phyloP scores from a whole-genome alignment of 495 filamentous ascomycete species.

The Schizothecium vesticola region DNA sequence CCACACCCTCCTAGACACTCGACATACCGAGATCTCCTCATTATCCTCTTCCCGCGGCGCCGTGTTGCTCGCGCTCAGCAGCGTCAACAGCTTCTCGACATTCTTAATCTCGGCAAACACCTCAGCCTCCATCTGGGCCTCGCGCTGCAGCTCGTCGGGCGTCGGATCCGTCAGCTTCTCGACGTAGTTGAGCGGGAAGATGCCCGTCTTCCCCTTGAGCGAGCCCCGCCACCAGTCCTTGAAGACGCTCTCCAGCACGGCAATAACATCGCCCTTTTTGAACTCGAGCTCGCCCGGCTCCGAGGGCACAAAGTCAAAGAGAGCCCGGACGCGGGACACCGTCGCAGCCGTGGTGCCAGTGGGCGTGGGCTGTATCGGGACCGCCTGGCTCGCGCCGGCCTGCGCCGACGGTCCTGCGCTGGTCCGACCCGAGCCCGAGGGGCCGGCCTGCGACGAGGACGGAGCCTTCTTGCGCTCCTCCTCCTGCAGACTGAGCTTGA shows the following conservation, averaged over 20 bases:
- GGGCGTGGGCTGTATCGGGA: conserved; percentile 36
- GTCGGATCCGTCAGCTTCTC: conserved; percentile 96
- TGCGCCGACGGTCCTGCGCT: conserved; percentile 14
- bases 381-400: conserved; percentile 24
- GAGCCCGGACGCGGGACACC: conserved; percentile 85
- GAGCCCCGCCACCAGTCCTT: conserved; percentile 99
- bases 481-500: conserved; percentile 87
- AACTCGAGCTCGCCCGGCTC: conserved; percentile 94
- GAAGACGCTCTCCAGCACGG: conserved; percentile 93
- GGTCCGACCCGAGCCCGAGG: conserved; percentile 28
- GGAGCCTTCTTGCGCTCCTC: conserved; percentile 50
- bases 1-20: background rate
- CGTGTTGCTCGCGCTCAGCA: conserved; percentile 90
- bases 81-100: conserved; percentile 89
- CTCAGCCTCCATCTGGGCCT: conserved; percentile 95
- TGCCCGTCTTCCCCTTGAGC: conserved; percentile 87
- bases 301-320: conserved; percentile 91
- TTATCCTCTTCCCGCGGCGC: conserved; percentile 83
- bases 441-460: conserved; percentile 24
- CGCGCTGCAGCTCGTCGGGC: conserved; percentile 85
- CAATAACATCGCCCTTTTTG: conserved; percentile 94
- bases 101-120: conserved; percentile 99
- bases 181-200: conserved; percentile 98
- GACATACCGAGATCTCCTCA: conserved; percentile 78
- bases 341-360: conserved; percentile 87